phyloP scores from a whole-genome alignment of 2,329 filamentous ascomycete species.

The Podosphaera aphanis region DNA sequence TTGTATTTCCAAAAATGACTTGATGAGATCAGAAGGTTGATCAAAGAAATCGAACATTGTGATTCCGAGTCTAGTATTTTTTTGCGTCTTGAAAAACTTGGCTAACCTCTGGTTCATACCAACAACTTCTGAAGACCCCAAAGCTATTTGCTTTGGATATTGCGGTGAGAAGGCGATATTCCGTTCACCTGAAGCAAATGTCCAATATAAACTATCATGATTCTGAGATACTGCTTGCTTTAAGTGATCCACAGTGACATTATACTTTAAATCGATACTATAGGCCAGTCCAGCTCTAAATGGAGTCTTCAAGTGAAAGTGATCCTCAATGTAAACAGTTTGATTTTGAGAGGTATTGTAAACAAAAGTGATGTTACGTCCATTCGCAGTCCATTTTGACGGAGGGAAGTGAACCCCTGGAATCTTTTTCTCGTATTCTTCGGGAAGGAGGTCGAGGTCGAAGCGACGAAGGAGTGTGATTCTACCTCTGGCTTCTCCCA shows the following conservation, averaged over 20 bases:
- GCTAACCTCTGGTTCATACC: slow-evolving; percentile 24
- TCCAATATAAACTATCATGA: slow-evolving; percentile 22
- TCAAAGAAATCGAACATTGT: slow-evolving; percentile 29
- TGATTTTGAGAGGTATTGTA: slow-evolving; percentile 19
- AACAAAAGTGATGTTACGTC: slow-evolving; percentile 18
- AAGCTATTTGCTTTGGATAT: slow-evolving; percentile 23
- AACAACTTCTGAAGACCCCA: slow-evolving; percentile 20
- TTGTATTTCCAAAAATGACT: slow-evolving; percentile 16
- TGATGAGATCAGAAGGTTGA: slow-evolving; percentile 19
- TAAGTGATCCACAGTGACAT: slow-evolving; percentile 20
- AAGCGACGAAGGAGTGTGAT: slow-evolving; percentile 75
- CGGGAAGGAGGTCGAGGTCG: slow-evolving; percentile 25
- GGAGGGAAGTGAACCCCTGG: slow-evolving; percentile 25
- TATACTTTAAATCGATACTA: slow-evolving; percentile 23
- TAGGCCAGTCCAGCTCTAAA: slow-evolving; percentile 14
- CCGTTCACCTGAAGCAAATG: slow-evolving; percentile 23
- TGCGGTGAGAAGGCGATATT: slow-evolving; percentile 18
- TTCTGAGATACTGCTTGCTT: slow-evolving; percentile 16
- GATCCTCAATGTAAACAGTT: slow-evolving; percentile 26
- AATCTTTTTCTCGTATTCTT: slow-evolving; percentile 17
- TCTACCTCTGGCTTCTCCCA: slow-evolving; percentile 58
- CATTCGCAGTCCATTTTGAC: slow-evolving; percentile 21
- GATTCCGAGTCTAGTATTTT: slow-evolving; percentile 21
- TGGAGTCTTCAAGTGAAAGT: slow-evolving; percentile 20
- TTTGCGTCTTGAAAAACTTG: slow-evolving; percentile 16